A percentile compares a stretch with the other conserved stretches of the same genome.
Evolutionary conservation across 306 rosid genomes (phyloP).

Genomic region (Cicer pinnatifidum): DNA sequence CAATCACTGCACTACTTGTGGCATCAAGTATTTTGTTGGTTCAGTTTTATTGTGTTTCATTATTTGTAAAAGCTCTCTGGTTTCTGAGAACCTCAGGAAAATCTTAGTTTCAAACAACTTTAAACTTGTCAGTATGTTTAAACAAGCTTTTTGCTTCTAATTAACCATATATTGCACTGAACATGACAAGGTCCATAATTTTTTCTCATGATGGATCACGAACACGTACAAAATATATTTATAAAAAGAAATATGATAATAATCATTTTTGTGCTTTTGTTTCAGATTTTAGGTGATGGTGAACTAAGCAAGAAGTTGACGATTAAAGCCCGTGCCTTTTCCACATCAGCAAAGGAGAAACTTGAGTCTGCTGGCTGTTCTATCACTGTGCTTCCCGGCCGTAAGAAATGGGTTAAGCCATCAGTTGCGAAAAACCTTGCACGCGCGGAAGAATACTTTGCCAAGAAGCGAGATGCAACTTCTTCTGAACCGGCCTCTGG

Average conservation of each 20-base stretch:
- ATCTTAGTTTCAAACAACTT: slow-evolving; percentile 5
- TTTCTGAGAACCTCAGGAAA: slow-evolving; percentile 10
- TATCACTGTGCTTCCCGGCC: slow-evolving; percentile 82
- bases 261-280: slow-evolving; percentile 26
- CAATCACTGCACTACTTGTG: background rate
- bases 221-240: background rate
- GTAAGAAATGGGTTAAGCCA: slow-evolving; percentile 97
- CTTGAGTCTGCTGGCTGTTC: slow-evolving; percentile 85
- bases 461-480: slow-evolving; percentile 84
- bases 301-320: slow-evolving; percentile 77
- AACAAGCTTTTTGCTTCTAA: slow-evolving; percentile 31
- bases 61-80: slow-evolving; percentile 17
- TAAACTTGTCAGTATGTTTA: slow-evolving; percentile 15
- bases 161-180: slow-evolving; percentile 6
- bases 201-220: slow-evolving; percentile 26
- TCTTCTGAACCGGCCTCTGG: slow-evolving; percentile 58
- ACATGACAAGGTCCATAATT: background rate
- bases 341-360: slow-evolving; percentile 85
- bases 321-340: slow-evolving; percentile 85
- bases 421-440: slow-evolving; percentile 91
- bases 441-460: slow-evolving; percentile 94
- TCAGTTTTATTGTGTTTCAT: background rate
- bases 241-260: background rate
- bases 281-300: slow-evolving; percentile 86
- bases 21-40: slow-evolving; percentile 3